Evolutionary conservation across 106 monocot genomes (phyloP).

Genomic region (Dioscorea dumetorum): DNA sequence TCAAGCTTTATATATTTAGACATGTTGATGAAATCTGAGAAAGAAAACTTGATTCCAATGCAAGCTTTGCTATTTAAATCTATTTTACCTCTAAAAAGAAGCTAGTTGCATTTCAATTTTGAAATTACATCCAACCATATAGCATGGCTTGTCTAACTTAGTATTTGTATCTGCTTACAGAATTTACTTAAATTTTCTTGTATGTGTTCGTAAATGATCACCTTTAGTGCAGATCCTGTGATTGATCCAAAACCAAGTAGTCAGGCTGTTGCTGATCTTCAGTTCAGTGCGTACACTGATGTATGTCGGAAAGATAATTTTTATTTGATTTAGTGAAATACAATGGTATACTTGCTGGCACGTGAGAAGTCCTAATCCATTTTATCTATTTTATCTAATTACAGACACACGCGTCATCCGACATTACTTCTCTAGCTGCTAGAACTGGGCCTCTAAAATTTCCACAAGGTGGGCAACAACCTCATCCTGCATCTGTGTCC

Average conservation of each 20-base stretch:
- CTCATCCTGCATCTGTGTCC: conserved; percentile 23
- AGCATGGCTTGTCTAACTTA: too few species aligned
- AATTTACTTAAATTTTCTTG: too few species aligned
- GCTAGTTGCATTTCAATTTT: too few species aligned
- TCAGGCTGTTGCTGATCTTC: conserved; percentile 31
- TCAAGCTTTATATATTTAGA: too few species aligned
- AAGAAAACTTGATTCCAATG: too few species aligned
- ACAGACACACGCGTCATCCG: conserved; percentile 28
- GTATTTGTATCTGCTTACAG: too few species aligned
- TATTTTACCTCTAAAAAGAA: too few species aligned
- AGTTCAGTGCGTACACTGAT: conserved; percentile 24
- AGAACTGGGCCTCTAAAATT: conserved; percentile 21
- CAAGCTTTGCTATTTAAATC: too few species aligned
- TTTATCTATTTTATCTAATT: conserved; percentile 1
- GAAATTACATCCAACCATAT: too few species aligned
- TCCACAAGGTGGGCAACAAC: conserved; percentile 19
- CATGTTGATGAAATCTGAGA: too few species aligned
- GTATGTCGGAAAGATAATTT: conserved; percentile 14
- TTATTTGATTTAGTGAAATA: background rate
- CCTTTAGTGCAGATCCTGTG: conserved; percentile 22
- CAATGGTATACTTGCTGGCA: background rate
- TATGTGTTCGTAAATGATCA: background rate
- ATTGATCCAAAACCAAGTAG: conserved; percentile 29
- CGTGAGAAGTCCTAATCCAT: background rate
- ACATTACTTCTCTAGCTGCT: conserved; percentile 11